phyloP scores from a whole-genome alignment of 2,329 filamentous ascomycete species.

The Scortechinia acanthostroma region DNA sequence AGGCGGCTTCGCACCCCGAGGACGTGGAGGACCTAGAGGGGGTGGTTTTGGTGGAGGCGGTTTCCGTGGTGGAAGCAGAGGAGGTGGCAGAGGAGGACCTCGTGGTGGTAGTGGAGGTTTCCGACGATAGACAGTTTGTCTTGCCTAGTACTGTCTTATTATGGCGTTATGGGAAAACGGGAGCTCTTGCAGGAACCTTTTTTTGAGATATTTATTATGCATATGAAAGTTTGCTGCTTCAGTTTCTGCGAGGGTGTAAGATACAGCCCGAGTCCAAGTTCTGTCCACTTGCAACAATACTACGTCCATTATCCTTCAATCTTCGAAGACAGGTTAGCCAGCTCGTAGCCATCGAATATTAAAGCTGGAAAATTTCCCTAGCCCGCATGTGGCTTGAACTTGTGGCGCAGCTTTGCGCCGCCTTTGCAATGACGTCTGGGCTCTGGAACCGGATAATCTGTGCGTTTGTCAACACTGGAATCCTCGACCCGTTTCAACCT shows the following conservation, averaged over 20 bases:
- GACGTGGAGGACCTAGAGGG: conserved; percentile 4
- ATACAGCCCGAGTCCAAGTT: background rate
- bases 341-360: no score
- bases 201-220: background rate
- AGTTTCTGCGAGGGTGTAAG: background rate
- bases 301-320: no score
- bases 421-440: background rate
- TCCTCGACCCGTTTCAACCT: background rate
- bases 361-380: background rate
- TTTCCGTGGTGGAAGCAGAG: background rate
- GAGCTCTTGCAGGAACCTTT: conserved; percentile 2
- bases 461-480: conserved; percentile 2
- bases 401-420: background rate
- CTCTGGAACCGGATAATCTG: background rate
- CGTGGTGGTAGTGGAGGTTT: background rate
- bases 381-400: background rate
- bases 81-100: conserved; percentile 4
- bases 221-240: background rate
- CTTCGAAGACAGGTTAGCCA: background rate
- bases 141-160: background rate
- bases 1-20: conserved; percentile 8
- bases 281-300: no score
- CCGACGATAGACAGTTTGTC: background rate
- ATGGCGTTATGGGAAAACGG: background rate
- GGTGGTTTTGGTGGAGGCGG: background rate